Percentiles rank a stretch among this genome's conserved stretches.
Evolutionary conservation across 2,329 filamentous ascomycete genomes (phyloP).

Genomic region (Fusarium secorum): DNA sequence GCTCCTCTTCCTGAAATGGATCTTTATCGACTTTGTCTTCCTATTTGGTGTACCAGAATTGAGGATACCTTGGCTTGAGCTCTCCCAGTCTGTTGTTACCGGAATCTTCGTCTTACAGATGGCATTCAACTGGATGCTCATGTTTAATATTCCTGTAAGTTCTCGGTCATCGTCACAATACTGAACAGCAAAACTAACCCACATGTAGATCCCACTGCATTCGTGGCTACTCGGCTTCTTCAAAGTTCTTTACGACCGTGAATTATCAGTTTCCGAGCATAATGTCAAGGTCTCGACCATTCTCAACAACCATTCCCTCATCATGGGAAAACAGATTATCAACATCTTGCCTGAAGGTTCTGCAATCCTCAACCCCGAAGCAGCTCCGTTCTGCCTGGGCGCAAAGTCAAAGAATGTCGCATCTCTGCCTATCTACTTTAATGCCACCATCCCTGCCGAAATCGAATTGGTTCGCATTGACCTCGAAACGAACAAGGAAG

Average conservation of each 20-base stretch:
- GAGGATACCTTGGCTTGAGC: slow-evolving; percentile 96
- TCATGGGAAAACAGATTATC: slow-evolving; percentile 95
- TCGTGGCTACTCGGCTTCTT: slow-evolving; percentile 75
- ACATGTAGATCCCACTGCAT: slow-evolving; percentile 71
- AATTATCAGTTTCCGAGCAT: slow-evolving; percentile 91
- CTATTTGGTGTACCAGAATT: slow-evolving; percentile 87
- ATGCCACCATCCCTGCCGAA: slow-evolving; percentile 86
- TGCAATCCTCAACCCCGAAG: slow-evolving; percentile 84
- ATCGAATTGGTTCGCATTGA: slow-evolving; percentile 91
- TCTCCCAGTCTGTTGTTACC: slow-evolving; percentile 77
- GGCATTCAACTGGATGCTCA: slow-evolving; percentile 81
- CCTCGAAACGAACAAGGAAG: slow-evolving; percentile 79
- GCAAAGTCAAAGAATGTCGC: slow-evolving; percentile 65
- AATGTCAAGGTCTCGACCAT: slow-evolving; percentile 89
- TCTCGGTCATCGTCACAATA: slow-evolving; percentile 8
- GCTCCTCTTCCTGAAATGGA: slow-evolving; percentile 93
- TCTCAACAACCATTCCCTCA: slow-evolving; percentile 89
- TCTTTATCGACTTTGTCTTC: slow-evolving; percentile 83
- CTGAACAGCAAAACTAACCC: slow-evolving; percentile 12
- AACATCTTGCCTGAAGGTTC: slow-evolving; percentile 97
- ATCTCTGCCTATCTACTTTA: slow-evolving; percentile 86
- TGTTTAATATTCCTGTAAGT: slow-evolving; percentile 85
- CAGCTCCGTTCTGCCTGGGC: slow-evolving; percentile 82
- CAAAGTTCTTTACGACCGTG: slow-evolving; percentile 89
- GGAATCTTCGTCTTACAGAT: slow-evolving; percentile 76